Percentiles rank a stretch among this genome's conserved stretches.
Conservation (phyloP, 805 yeast genomes). For the Candida piceae region DNA sequence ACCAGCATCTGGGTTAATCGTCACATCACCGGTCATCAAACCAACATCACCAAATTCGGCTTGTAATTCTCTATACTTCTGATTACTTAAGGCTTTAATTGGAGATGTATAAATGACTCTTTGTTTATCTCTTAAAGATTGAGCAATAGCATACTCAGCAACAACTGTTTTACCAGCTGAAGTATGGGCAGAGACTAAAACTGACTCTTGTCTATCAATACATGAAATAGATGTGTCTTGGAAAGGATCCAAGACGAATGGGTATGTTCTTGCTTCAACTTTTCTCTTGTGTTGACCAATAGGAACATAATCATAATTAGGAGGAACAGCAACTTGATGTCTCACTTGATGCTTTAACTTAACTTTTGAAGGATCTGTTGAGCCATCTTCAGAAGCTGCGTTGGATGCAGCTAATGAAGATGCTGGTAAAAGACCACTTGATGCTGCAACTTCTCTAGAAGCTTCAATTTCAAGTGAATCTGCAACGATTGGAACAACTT, state of each 20-base stretch:
- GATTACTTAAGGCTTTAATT: slow-evolving; percentile 90
- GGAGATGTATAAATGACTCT: slow-evolving; percentile 95
- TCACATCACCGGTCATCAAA: slow-evolving; percentile 95
- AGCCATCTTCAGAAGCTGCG: slow-evolving; percentile 30
- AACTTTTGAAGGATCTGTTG: slow-evolving; percentile 33
- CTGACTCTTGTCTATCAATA: slow-evolving; percentile 91
- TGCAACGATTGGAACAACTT: slow-evolving; percentile 66
- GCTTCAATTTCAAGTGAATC: slow-evolving; percentile 88
- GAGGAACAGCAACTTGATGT: slow-evolving; percentile 96
- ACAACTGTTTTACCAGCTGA: slow-evolving; percentile 98
- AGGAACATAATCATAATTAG: slow-evolving; percentile 81
- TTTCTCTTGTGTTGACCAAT: slow-evolving; percentile 79
- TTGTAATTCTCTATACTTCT: slow-evolving; percentile 84
- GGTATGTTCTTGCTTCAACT: slow-evolving; percentile 82
- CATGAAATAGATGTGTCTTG: slow-evolving; percentile 96
- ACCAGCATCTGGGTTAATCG: slow-evolving; percentile 92
- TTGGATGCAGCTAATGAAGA: neutral
- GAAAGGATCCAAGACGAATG: slow-evolving; percentile 92
- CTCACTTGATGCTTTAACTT: slow-evolving; percentile 89
- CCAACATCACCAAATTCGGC: slow-evolving; percentile 96
- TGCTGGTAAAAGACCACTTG: slow-evolving; percentile 56
- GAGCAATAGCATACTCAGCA: slow-evolving; percentile 96
- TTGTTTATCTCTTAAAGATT: slow-evolving; percentile 84
- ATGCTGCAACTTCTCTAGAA: slow-evolving; percentile 79
- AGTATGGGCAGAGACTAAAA: slow-evolving; percentile 94